Conservation (phyloP, 441 rosid genomes). For the Gossypium davidsonii region DNA sequence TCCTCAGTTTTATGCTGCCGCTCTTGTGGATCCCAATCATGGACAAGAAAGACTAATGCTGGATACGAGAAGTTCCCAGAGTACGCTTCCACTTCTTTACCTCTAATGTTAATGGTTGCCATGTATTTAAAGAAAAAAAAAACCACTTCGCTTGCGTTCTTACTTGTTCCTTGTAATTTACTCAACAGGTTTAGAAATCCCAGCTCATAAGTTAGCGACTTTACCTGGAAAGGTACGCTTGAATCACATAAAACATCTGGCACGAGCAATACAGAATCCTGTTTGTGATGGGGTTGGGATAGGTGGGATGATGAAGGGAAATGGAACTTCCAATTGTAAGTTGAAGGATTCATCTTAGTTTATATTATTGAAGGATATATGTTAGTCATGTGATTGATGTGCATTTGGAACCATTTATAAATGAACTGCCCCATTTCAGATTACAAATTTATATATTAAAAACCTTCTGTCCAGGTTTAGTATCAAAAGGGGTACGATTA, state of each 20-base stretch:
- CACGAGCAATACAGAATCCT: slow-evolving; percentile 48
- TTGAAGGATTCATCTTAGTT: background rate
- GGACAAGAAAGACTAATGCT: slow-evolving; percentile 21
- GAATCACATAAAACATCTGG: slow-evolving; percentile 67
- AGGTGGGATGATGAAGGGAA: slow-evolving; percentile 24
- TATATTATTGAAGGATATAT: background rate
- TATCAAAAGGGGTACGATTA: slow-evolving; percentile 51
- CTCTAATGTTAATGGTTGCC: background rate
- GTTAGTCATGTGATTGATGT: background rate
- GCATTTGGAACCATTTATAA: background rate
- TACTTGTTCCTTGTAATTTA: slow-evolving; percentile 6
- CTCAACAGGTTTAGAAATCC: slow-evolving; percentile 52
- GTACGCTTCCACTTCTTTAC: slow-evolving; percentile 21
- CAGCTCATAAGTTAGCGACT: slow-evolving; percentile 38
- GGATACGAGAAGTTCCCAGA: slow-evolving; percentile 25
- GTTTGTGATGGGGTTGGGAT: slow-evolving; percentile 16
- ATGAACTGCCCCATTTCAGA: background rate
- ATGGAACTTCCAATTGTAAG: slow-evolving; percentile 46
- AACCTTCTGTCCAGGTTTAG: slow-evolving; percentile 37
- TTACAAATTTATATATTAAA: background rate
- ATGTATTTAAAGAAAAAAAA: background rate
- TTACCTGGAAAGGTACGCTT: slow-evolving; percentile 51
- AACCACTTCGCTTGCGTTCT: background rate
- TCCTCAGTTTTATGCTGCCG: slow-evolving; percentile 14
- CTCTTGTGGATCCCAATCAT: slow-evolving; percentile 21